Evolutionary conservation across 306 rosid species (phyloP).

Genomic region (Sicyos baderoa): DNA sequence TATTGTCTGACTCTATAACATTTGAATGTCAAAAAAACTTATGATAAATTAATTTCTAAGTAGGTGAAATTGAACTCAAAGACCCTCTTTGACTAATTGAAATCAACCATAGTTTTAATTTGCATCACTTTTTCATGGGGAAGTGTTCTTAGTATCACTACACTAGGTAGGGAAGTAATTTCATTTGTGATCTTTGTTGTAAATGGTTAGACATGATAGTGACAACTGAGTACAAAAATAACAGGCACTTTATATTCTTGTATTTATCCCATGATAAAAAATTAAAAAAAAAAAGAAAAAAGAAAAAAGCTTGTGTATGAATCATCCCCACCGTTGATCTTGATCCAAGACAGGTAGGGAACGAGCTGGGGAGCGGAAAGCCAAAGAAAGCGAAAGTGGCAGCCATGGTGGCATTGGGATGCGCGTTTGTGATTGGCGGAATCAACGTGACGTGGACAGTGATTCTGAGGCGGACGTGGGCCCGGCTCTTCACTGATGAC

Average conservation of each 20-base stretch:
- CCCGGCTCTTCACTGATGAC: constrained; percentile 64
- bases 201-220: background rate
- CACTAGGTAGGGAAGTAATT: too few species aligned
- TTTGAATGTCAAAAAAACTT: too few species aligned
- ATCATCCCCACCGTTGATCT: background rate
- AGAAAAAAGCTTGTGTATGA: background rate
- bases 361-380: constrained; percentile 87
- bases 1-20: too few species aligned
- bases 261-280: background rate
- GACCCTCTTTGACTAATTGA: too few species aligned
- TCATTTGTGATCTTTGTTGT: too few species aligned
- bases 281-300: background rate
- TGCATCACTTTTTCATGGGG: too few species aligned
- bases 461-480: constrained; percentile 60
- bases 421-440: constrained; percentile 64
- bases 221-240: background rate
- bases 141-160: too few species aligned
- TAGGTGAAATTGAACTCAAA: too few species aligned
- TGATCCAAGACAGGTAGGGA: constrained; percentile 54
- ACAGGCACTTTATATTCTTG: background rate
- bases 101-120: too few species aligned
- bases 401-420: constrained; percentile 81
- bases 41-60: too few species aligned
- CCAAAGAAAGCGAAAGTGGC: constrained; percentile 85
- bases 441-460: constrained; percentile 85